Evolutionary conservation across 768 basidiomycete species (phyloP).

Genomic region (Suillus subaureus): DNA sequence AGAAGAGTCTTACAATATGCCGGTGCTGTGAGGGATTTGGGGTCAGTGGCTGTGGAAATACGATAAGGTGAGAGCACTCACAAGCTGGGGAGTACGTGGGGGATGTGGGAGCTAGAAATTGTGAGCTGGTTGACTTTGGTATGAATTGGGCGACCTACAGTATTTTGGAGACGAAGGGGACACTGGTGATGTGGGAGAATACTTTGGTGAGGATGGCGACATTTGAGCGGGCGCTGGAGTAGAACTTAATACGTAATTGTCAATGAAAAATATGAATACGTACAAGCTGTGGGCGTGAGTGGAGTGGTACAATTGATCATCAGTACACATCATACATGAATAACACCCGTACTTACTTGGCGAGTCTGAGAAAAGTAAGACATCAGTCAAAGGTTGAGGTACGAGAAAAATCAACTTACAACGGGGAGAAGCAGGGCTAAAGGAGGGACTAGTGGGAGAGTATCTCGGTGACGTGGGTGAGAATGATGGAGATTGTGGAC

Average conservation of each 20-base stretch:
- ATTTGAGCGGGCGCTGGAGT: slow-evolving; percentile 71
- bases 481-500: slow-evolving; percentile 89
- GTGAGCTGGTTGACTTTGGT: slow-evolving; percentile 13
- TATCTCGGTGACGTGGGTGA: slow-evolving; percentile 89
- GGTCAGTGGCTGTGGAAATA: slow-evolving; percentile 12
- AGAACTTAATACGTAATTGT: slow-evolving; percentile 13
- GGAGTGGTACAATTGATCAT: slow-evolving; percentile 24
- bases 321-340: slow-evolving; percentile 13
- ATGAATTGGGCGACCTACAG: slow-evolving; percentile 51
- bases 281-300: slow-evolving; percentile 55
- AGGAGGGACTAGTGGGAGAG: slow-evolving; percentile 88
- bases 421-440: slow-evolving; percentile 91
- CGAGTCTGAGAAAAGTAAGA: slow-evolving; percentile 55
- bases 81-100: slow-evolving; percentile 88
- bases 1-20: slow-evolving; percentile 65
- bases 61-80: slow-evolving; percentile 42
- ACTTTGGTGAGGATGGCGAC: slow-evolving; percentile 90
- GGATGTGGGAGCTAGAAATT: slow-evolving; percentile 71
- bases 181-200: slow-evolving; percentile 91
- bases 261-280: slow-evolving; percentile 29
- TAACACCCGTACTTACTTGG: slow-evolving; percentile 60
- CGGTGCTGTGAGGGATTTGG: slow-evolving; percentile 51
- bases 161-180: slow-evolving; percentile 93
- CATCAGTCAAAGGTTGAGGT: not conserved
- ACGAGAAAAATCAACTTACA: slow-evolving; percentile 49